phyloP scores from a whole-genome alignment of 2,329 filamentous ascomycete species.

The Coniella vitis region DNA sequence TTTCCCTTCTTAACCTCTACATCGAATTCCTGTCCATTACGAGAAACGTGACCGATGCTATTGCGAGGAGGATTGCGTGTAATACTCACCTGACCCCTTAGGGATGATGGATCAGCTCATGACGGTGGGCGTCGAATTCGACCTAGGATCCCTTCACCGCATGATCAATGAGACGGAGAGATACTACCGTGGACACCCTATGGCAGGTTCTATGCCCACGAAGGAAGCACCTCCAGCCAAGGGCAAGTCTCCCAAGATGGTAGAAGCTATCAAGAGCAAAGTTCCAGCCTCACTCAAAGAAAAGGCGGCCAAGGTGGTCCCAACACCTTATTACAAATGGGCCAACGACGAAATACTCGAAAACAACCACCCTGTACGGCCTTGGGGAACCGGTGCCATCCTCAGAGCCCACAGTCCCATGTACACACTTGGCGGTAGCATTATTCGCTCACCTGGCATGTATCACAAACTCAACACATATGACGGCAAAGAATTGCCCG shows the following conservation, averaged over 20 bases:
- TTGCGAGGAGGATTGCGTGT: too few relatives aligned
- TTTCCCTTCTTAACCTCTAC: background rate
- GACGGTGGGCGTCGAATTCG: slow-evolving; percentile 44
- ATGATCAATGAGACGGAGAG: slow-evolving; percentile 28
- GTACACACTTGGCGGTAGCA: slow-evolving; percentile 38
- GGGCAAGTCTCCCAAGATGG: slow-evolving; percentile 3
- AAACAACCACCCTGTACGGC: slow-evolving; percentile 39
- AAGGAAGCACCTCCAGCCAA: slow-evolving; percentile 11
- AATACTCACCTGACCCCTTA: slow-evolving; percentile 16
- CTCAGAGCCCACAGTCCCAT: slow-evolving; percentile 31
- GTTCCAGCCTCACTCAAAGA: slow-evolving; percentile 8
- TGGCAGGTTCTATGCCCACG: slow-evolving; percentile 10
- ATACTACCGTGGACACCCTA: slow-evolving; percentile 18
- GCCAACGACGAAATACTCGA: slow-evolving; percentile 42
- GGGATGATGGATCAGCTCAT: slow-evolving; percentile 52
- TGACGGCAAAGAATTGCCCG: slow-evolving; percentile 27
- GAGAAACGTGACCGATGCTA: too few relatives aligned
- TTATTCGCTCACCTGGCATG: slow-evolving; percentile 39
- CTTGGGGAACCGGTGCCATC: slow-evolving; percentile 42
- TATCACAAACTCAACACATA: slow-evolving; percentile 39
- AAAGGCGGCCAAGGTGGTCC: slow-evolving; percentile 1
- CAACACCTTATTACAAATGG: slow-evolving; percentile 27
- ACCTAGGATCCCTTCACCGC: slow-evolving; percentile 33
- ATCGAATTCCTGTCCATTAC: too few relatives aligned
- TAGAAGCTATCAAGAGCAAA: slow-evolving; percentile 2